A percentile compares a stretch with the other conserved stretches of the same genome.
Conservation (phyloP, 2,329 filamentous ascomycete genomes). For the Ascochyta koolunga region DNA sequence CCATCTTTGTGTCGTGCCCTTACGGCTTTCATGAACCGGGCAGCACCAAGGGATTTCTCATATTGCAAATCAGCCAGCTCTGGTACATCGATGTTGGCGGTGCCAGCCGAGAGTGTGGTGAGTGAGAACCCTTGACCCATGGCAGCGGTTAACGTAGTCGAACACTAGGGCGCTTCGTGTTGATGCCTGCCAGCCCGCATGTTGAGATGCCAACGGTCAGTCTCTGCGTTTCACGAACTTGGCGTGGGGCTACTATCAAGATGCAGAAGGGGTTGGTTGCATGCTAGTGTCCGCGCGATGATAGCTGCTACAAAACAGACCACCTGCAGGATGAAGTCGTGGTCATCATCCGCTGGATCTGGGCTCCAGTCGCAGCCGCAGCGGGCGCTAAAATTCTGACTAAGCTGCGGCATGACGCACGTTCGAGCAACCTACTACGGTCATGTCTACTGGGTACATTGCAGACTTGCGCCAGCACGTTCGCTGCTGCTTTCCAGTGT, state of each 20-base stretch:
- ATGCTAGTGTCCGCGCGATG: slow-evolving; percentile 2
- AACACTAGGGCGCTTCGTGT: slow-evolving; percentile 28
- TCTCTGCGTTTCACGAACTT: background rate
- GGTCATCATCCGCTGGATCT: slow-evolving; percentile 25
- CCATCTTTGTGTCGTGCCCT: slow-evolving; percentile 89
- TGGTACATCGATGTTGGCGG: slow-evolving; percentile 90
- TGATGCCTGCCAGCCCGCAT: slow-evolving; percentile 38
- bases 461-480: slow-evolving; percentile 1
- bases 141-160: slow-evolving; percentile 30
- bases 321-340: slow-evolving; percentile 24
- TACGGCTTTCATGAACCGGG: slow-evolving; percentile 96
- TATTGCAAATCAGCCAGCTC: slow-evolving; percentile 90
- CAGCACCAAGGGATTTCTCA: slow-evolving; percentile 89
- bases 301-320: slow-evolving; percentile 3
- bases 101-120: slow-evolving; percentile 87
- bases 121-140: slow-evolving; percentile 99
- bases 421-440: background rate
- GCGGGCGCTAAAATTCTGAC: slow-evolving; percentile 7
- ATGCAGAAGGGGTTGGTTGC: background rate
- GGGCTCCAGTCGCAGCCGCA: slow-evolving; percentile 3
- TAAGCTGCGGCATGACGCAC: slow-evolving; percentile 17
- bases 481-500: background rate
- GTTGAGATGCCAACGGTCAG: slow-evolving; percentile 20
- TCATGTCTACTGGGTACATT: background rate
- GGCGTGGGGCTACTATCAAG: background rate